phyloP scores from a whole-genome alignment of 306 rosid species.

The cucumber (Cucumis sativus) region Cucumber_9930_V3 NC_026660.2:22225001-22225500 shows the following conservation, averaged over 20 bases:
- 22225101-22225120: not conserved
- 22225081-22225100: not conserved
- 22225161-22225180: not conserved
- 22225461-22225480: constrained; percentile 63
- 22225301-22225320: not conserved
- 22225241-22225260: not conserved
- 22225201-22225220: not conserved
- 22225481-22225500: constrained; percentile 97
- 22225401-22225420: constrained; percentile 95
- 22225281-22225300: not conserved
- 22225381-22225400: constrained; percentile 92
- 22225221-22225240: not conserved
- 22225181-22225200: not conserved
- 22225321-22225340: not conserved
- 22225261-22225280: not conserved
- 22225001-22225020: no score
- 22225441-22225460: constrained; percentile 76
- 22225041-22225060: not conserved
- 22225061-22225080: not conserved
- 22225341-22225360: not conserved
- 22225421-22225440: constrained; percentile 84
- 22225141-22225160: not conserved
- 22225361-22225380: constrained; percentile 12
- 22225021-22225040: not conserved
- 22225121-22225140: not conserved